phyloP scores from a whole-genome alignment of 139 green algal species.

The Spirogloea muscicola region DNA sequence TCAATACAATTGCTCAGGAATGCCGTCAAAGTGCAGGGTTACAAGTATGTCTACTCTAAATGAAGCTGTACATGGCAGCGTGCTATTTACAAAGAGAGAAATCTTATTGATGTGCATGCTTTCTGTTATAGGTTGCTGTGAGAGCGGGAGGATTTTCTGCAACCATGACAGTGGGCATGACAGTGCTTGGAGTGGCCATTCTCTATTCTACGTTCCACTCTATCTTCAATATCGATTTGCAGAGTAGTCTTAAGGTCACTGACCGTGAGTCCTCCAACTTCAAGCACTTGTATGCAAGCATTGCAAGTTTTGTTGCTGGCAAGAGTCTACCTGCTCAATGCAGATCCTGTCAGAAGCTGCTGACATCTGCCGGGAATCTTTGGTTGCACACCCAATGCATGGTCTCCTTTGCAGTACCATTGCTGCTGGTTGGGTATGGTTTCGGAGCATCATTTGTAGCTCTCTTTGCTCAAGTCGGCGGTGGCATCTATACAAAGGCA shows the following conservation, averaged over 20 bases:
- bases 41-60: neutral
- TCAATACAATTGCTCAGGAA: too few species aligned
- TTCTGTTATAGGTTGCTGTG: constrained; percentile 53
- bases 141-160: constrained; percentile 63
- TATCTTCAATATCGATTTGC: constrained; percentile 36
- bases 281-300: neutral
- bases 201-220: constrained; percentile 47
- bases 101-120: neutral
- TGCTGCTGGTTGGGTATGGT: constrained; percentile 59
- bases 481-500: constrained; percentile 75
- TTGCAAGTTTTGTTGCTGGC: neutral
- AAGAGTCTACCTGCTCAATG: neutral
- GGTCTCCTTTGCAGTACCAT: constrained; percentile 38
- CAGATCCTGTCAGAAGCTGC: neutral
- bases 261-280: constrained; percentile 29
- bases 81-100: neutral
- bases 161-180: constrained; percentile 56
- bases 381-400: too few species aligned
- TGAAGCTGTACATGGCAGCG: neutral
- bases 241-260: constrained; percentile 5
- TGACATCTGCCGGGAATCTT: neutral
- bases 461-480: constrained; percentile 64
- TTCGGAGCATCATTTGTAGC: constrained; percentile 67
- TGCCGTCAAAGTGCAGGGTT: neutral
- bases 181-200: constrained; percentile 50